Evolutionary conservation across 2,329 filamentous ascomycete genomes (phyloP), one percentile per base, ranked within the genome.

Genomic region (Didymella keratinophila): DNA sequence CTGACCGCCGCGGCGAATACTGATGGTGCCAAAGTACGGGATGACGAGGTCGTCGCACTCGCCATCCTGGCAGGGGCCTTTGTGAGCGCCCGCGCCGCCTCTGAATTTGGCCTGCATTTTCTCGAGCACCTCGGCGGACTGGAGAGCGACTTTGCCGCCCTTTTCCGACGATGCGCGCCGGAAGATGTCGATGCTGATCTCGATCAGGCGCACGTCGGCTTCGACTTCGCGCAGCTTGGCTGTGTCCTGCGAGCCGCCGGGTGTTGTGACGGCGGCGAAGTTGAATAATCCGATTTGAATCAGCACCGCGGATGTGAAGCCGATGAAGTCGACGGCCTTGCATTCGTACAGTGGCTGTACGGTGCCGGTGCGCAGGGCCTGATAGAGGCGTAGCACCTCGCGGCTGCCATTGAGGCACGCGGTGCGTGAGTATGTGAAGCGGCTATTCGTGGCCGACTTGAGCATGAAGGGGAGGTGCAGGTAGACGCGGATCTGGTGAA

Each of bases 391-490:
- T n/a, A 81, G 63, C 32, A 81, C 68, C 51, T 77, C 70, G n/a
- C 79, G 71, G 1, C 78, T 78, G 21, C 77, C 76, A 41, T 75
- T 76, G 18, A 80, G 62, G 57, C 79, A 80, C 25, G 74, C 74
- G 2, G 71, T 75, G 27, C 76, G 72, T 52, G 72, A 78, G 65
- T 76, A 77, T 7, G 70, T 69, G 63, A 77, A 79, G 11, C 75
- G 75, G 11, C 71, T 66, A 46, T 78, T 76, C 3, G 71, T 69
- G 12, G 73, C 69, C 0, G 73, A 73, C 49, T 76, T 76, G 23
- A 79, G 69, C 69, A 82, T 78, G 52, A 81, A 81, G 0, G 80
- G 80, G 3, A 82, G 70, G 57, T 82, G 79, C 12, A 81, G 71
- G 57, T 80, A 80, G 16, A 80, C 71, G 39, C 78, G 71, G 34